These are phyloP conservation scores for Lepiota venenata DNA, from an alignment of 768 basidiomycete genomes.

Conservation along the genomic window DNA sequence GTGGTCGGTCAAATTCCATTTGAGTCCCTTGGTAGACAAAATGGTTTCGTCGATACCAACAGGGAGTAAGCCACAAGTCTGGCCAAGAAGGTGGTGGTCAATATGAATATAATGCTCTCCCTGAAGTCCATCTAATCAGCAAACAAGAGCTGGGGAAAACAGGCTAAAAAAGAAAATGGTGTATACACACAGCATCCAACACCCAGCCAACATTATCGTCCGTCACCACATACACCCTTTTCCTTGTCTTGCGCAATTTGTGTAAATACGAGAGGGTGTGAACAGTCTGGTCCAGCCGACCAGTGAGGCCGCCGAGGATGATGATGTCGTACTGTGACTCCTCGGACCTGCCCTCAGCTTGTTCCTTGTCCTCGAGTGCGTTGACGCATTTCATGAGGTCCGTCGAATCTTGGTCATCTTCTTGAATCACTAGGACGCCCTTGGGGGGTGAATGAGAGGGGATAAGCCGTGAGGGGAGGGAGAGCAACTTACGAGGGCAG, in stretches of 20 bases:
- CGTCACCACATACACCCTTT: constrained; percentile 73
- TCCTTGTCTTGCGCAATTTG: constrained; percentile 62
- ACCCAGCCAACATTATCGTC: constrained; percentile 93
- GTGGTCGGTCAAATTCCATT: constrained; percentile 78
- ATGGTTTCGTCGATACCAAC: constrained; percentile 76
- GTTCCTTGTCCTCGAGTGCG: constrained; percentile 59
- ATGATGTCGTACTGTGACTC: constrained; percentile 58
- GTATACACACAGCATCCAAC: constrained; percentile 59
- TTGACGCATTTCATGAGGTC: constrained; percentile 93
- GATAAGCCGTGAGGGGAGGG: neutral
- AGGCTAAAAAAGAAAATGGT: neutral
- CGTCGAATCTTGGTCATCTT: constrained; percentile 79
- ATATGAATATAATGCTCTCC: constrained; percentile 80
- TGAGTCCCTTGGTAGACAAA: constrained; percentile 79
- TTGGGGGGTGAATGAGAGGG: constrained; percentile 23
- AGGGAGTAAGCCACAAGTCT: constrained; percentile 94
- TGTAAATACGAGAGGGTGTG: constrained; percentile 85
- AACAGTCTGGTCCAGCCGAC: constrained; percentile 91
- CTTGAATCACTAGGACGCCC: constrained; percentile 68
- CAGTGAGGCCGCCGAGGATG: constrained; percentile 85
- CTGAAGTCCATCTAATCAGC: constrained; percentile 33
- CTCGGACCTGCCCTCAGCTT: constrained; percentile 23
- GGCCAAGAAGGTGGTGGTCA: constrained; percentile 71
- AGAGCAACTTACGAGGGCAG: constrained; percentile 40
- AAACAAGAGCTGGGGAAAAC: neutral